Conservation (phyloP, 208 protist species). For the Acanthamoeba royreba region DNA sequence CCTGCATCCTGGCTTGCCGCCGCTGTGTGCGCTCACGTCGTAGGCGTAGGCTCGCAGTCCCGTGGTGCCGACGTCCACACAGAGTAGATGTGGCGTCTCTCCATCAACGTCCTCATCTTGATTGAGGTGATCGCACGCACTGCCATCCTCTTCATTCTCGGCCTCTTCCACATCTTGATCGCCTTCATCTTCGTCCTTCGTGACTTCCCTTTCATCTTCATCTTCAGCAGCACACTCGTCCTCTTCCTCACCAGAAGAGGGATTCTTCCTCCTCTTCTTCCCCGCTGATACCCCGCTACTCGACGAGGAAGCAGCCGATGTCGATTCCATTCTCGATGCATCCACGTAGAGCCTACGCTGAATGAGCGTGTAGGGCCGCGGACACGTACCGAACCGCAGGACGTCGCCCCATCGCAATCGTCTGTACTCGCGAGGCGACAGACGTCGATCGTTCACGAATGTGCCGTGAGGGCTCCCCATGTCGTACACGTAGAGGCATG, state of each 20-base stretch:
- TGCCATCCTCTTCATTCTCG: not conserved
- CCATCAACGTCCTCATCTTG: conserved; percentile 3
- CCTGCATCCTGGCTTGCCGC: not conserved
- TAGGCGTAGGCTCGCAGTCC: not conserved
- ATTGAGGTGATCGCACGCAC: not conserved
- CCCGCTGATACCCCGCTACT: too few relatives aligned
- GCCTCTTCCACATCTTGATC: too few relatives aligned
- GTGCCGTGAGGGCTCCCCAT: not conserved
- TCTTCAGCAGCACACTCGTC: not conserved
- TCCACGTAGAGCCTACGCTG: not conserved
- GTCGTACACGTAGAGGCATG: not conserved
- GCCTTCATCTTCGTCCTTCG: not conserved
- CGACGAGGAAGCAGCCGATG: not conserved
- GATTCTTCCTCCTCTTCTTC: not conserved
- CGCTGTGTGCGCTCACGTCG: not conserved
- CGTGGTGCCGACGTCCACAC: conserved; percentile 39
- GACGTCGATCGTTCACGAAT: not conserved
- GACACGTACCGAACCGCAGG: not conserved
- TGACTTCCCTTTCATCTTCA: not conserved
- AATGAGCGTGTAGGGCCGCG: not conserved
- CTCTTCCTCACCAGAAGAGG: too few relatives aligned
- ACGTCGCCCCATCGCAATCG: not conserved
- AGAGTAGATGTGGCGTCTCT: not conserved
- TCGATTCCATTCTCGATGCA: not conserved
- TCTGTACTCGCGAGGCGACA: not conserved